Evolutionary conservation across 495 filamentous ascomycete genomes (phyloP).

Genomic region (Penicillium dipodomyicola): DNA sequence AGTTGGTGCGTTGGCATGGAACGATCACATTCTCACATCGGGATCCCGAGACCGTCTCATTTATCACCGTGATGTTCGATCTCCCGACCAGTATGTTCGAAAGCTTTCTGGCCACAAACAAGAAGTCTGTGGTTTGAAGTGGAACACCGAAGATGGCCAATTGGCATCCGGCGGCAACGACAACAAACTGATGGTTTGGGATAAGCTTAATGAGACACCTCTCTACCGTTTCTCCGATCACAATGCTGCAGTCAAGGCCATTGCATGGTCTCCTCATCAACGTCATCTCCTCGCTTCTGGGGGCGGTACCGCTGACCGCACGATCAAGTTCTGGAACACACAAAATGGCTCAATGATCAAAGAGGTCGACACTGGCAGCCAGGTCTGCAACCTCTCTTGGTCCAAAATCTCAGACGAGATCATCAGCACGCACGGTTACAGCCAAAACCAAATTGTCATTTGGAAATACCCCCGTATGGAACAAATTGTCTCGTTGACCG

Average conservation of each 20-base stretch:
- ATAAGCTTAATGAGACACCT: constrained; percentile 82
- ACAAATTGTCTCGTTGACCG: constrained; percentile 89
- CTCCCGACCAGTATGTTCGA: constrained; percentile 83
- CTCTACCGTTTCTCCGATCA: constrained; percentile 91
- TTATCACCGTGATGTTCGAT: constrained; percentile 90
- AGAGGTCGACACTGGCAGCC: constrained; percentile 90
- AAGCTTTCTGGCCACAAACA: constrained; percentile 90
- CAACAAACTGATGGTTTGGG: constrained; percentile 98
- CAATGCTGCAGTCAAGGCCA: constrained; percentile 93
- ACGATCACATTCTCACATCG: constrained; percentile 93
- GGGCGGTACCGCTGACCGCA: constrained; percentile 89
- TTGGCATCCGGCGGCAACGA: constrained; percentile 97
- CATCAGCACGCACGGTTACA: constrained; percentile 96
- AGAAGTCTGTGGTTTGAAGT: constrained; percentile 95
- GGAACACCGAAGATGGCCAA: constrained; percentile 94
- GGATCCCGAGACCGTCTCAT: constrained; percentile 92
- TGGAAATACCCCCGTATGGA: constrained; percentile 99
- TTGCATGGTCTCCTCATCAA: constrained; percentile 98
- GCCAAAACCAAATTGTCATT: constrained; percentile 95
- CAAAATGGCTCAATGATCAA: constrained; percentile 71
- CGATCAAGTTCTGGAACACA: constrained; percentile 98
- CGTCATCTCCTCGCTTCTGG: constrained; percentile 90
- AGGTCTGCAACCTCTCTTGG: constrained; percentile 97
- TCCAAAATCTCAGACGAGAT: constrained; percentile 94
- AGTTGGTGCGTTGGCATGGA: constrained; percentile 93